These are phyloP conservation scores for Verticillium longisporum DNA, from an alignment of 2,329 filamentous ascomycete genomes.

Conservation along the genomic window DNA sequence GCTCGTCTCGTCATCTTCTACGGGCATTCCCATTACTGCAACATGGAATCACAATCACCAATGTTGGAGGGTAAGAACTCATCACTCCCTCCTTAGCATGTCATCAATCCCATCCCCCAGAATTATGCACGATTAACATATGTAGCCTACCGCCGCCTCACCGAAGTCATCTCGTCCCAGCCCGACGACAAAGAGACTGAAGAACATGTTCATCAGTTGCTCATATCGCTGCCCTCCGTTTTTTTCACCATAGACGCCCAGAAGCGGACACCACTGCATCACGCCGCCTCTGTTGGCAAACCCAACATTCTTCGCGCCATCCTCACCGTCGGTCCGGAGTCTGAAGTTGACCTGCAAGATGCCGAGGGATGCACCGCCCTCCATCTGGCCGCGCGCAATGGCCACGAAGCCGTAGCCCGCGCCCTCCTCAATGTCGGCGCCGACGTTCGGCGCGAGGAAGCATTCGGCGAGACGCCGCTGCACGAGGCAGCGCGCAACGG, in stretches of 20 bases:
- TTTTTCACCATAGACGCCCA: slow-evolving; percentile 8
- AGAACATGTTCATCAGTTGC: slow-evolving; percentile 8
- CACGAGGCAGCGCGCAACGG: slow-evolving; percentile 9
- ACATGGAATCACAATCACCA: slow-evolving; percentile 8
- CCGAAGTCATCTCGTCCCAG: slow-evolving; percentile 7
- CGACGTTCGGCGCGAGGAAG: slow-evolving; percentile 9
- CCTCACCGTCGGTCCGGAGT: slow-evolving; percentile 1
- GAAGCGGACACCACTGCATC: slow-evolving; percentile 9
- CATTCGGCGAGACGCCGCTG: slow-evolving; percentile 10
- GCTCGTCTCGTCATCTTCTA: neutral
- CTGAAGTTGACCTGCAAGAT: slow-evolving; percentile 9
- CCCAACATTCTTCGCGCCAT: slow-evolving; percentile 6
- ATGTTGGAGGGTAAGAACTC: slow-evolving; percentile 9
- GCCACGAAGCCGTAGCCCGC: slow-evolving; percentile 9
- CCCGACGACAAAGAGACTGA: slow-evolving; percentile 4
- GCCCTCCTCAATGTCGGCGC: slow-evolving; percentile 9
- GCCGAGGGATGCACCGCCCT: slow-evolving; percentile 10
- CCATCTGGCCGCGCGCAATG: slow-evolving; percentile 9
- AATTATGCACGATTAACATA: neutral
- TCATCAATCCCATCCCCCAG: no score
- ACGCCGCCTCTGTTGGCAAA: slow-evolving; percentile 9
- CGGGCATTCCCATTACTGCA: neutral
- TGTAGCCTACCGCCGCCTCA: slow-evolving; percentile 9
- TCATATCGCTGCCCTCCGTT: slow-evolving; percentile 10
- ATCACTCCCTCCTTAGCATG: no score